Evolutionary conservation across 1,284 basidiomycete genomes (phyloP), one percentile per base, ranked within the genome.

Genomic region (Malassezia pachydermatis): DNA sequence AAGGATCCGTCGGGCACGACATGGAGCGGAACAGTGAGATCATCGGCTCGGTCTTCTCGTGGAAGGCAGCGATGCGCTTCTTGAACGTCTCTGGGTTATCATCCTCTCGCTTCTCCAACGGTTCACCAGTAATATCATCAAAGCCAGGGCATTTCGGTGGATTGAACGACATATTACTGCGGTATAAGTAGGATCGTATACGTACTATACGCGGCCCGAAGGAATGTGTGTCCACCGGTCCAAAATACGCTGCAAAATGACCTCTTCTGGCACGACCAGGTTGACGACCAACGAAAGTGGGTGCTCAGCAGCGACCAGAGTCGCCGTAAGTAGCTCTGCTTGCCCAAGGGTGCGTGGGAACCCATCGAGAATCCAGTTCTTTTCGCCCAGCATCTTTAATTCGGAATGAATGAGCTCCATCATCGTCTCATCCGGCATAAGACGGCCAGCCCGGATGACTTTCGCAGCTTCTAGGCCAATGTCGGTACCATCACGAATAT

Each of bases 151-250:
- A 80, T 63, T 84, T 84, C 14, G 94, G 94, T 19, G 81, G 84
- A 73, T 92, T 95, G 75, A 63, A 72, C 13, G 54, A 57, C 25
- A 67, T 56, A 44, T 72, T 67, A 55, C n/a, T n/a, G n/a, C n/a
- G n/a, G 22, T 34, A n/a, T n/a, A n/a, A n/a, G n/a, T n/a, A n/a
- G n/a, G n/a, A n/a, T n/a, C 25, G 33, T 30, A n/a, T n/a, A n/a
- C n/a, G n/a, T n/a, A n/a, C n/a, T 99, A 99, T 13, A 96, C 84
- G 17, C 94, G 79, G 4, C 94, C 94, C 0, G 86, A 90, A 1
- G 87, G 81, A 2, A 87, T 77, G 72, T 98, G 92, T 4, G 96
- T 81, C 87, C 86, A 96, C 44, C 90, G 84, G 14, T 69, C 76
- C 29, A 85, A 82, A 67, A 96, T 95, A 34, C 92, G 82, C 49